phyloP scores from a whole-genome alignment of 495 filamentous ascomycete species.

The Copromyces sp. region DNA sequence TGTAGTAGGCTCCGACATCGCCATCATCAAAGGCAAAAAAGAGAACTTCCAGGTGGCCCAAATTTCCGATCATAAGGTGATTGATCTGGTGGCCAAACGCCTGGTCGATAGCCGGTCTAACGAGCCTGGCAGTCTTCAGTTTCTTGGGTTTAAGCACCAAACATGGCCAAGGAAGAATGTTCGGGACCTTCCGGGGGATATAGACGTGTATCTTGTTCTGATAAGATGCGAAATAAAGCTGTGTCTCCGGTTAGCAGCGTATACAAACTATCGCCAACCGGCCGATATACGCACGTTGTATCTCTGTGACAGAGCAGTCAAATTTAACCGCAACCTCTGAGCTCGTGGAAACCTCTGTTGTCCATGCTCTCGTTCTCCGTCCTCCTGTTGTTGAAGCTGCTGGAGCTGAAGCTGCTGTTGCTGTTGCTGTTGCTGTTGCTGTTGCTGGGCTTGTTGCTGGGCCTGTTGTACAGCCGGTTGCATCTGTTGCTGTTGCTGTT shows the following conservation, averaged over 20 bases:
- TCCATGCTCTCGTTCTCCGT: background rate
- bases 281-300: slow-evolving; percentile 28
- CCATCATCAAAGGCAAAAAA: slow-evolving; percentile 76
- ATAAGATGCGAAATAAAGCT: slow-evolving; percentile 72
- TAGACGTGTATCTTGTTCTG: slow-evolving; percentile 62
- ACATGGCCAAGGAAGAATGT: slow-evolving; percentile 47
- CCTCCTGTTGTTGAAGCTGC: background rate
- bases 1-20: slow-evolving; percentile 75
- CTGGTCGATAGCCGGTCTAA: slow-evolving; percentile 47
- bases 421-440: background rate
- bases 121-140: slow-evolving; percentile 27
- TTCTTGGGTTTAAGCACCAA: slow-evolving; percentile 56
- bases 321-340: slow-evolving; percentile 32
- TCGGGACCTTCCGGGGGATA: slow-evolving; percentile 52
- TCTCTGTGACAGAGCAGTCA: slow-evolving; percentile 39
- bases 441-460: background rate
- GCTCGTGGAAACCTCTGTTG: slow-evolving; percentile 20
- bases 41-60: slow-evolving; percentile 74
- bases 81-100: slow-evolving; percentile 63
- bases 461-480: background rate
- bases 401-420: slow-evolving; percentile 4
- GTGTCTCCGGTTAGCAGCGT: slow-evolving; percentile 2
- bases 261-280: background rate
- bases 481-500: background rate
- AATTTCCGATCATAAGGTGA: slow-evolving; percentile 62